These are phyloP conservation scores for Tuber umbilicatum DNA, from an alignment of 495 filamentous ascomycete genomes.

Conservation along the genomic window DNA sequence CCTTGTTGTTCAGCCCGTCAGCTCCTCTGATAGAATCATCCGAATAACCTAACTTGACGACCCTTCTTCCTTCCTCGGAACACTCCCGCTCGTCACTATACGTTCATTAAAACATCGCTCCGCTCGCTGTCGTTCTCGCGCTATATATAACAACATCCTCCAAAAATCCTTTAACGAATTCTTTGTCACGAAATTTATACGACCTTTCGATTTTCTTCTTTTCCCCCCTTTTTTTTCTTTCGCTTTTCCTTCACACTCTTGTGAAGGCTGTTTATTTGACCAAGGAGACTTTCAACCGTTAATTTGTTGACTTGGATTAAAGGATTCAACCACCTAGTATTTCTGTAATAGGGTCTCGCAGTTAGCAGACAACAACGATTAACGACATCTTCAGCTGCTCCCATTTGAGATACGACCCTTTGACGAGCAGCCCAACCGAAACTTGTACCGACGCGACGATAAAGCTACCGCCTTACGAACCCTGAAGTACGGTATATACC, in stretches of 20 bases:
- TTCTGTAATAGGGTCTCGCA: neutral
- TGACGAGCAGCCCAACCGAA: neutral
- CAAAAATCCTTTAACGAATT: conserved; percentile 1
- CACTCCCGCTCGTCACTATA: conserved; percentile 1
- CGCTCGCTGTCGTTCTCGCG: neutral
- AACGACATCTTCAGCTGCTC: neutral
- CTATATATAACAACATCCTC: neutral
- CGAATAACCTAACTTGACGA: neutral
- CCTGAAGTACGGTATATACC: neutral
- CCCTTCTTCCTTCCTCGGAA: neutral
- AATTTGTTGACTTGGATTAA: conserved; percentile 1
- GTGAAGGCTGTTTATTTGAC: neutral
- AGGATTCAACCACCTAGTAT: neutral
- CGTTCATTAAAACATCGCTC: neutral
- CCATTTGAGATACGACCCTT: neutral
- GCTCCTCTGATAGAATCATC: neutral
- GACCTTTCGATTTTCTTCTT: neutral
- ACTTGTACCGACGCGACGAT: neutral
- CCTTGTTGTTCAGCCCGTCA: neutral
- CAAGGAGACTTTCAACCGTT: neutral
- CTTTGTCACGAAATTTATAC: neutral
- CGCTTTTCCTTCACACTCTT: neutral
- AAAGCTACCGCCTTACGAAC: neutral
- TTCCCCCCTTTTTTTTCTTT: neutral
- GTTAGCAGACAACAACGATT: neutral